phyloP scores from a whole-genome alignment of 805 yeast species.

The Saturnispora kantuleensis region DNA sequence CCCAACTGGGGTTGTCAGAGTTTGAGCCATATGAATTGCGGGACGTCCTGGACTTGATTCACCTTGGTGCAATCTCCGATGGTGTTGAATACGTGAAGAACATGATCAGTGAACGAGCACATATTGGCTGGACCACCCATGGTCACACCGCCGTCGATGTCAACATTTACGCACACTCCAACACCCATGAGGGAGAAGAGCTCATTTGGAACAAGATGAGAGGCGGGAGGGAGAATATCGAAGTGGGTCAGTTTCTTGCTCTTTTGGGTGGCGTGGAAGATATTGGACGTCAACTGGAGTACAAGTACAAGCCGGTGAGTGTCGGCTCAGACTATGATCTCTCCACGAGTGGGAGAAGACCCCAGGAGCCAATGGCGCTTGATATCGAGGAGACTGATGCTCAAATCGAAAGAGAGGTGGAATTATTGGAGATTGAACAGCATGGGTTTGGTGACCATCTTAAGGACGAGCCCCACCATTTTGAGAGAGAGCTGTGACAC shows the following conservation, averaged over 20 bases:
- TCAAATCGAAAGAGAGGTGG: background rate
- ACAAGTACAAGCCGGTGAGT: background rate
- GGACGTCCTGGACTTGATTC: conserved; percentile 28
- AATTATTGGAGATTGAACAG: conserved; percentile 6
- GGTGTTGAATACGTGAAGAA: conserved; percentile 43
- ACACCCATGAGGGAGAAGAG: conserved; percentile 35
- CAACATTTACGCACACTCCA: conserved; percentile 75
- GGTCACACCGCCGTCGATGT: conserved; percentile 97
- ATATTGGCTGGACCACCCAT: conserved; percentile 93
- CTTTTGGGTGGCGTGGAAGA: conserved; percentile 2
- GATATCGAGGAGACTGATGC: background rate
- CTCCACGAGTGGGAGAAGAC: background rate
- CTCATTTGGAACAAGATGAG: conserved; percentile 38
- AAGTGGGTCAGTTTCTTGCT: conserved; percentile 69
- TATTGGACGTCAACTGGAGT: conserved; percentile 1
- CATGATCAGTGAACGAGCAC: conserved; percentile 72
- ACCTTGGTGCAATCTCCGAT: conserved; percentile 19
- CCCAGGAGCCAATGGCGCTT: background rate
- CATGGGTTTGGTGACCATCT: conserved; percentile 16
- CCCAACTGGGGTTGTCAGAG: conserved; percentile 59
- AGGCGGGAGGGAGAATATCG: conserved; percentile 84
- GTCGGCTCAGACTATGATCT: too few relatives aligned
- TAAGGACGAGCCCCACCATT: conserved; percentile 10
- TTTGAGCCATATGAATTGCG: conserved; percentile 45
- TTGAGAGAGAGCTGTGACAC: background rate